phyloP scores from a whole-genome alignment of 305 asterid species.

The Striga hermonthica region DNA sequence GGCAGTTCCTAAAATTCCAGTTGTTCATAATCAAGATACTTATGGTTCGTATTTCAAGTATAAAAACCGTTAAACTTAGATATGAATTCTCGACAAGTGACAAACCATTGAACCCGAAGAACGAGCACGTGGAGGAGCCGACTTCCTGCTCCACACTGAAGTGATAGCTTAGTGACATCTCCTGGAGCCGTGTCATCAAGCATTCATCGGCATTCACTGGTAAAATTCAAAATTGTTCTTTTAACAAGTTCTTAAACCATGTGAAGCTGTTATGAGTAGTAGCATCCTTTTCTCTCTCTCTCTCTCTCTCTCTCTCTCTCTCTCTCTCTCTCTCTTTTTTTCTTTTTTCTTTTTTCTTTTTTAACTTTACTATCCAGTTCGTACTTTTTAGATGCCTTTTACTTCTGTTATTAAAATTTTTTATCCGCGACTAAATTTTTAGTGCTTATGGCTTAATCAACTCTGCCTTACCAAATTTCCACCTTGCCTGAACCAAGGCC shows the following conservation, averaged over 20 bases:
- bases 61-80: background rate
- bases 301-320: too few species aligned
- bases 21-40: background rate
- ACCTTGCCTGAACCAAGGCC: constrained; percentile 53
- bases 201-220: constrained; percentile 54
- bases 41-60: background rate
- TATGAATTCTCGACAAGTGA: constrained; percentile 8
- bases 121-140: constrained; percentile 55
- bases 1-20: constrained; percentile 40
- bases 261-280: background rate
- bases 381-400: too few species aligned
- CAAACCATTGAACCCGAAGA: constrained; percentile 51
- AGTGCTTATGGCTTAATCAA: background rate
- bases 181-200: constrained; percentile 55
- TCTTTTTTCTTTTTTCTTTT: background rate
- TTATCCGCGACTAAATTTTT: too few species aligned
- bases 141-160: constrained; percentile 57
- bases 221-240: constrained; percentile 7
- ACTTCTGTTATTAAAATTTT: too few species aligned
- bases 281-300: background rate
- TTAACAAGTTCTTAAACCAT: background rate
- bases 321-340: background rate
- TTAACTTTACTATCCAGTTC: background rate
- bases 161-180: constrained; percentile 52
- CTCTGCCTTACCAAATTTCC: constrained; percentile 44